Base-by-base conservation (phyloP, 768 basidiomycete species). In the Agrocybe pediades region DNA sequence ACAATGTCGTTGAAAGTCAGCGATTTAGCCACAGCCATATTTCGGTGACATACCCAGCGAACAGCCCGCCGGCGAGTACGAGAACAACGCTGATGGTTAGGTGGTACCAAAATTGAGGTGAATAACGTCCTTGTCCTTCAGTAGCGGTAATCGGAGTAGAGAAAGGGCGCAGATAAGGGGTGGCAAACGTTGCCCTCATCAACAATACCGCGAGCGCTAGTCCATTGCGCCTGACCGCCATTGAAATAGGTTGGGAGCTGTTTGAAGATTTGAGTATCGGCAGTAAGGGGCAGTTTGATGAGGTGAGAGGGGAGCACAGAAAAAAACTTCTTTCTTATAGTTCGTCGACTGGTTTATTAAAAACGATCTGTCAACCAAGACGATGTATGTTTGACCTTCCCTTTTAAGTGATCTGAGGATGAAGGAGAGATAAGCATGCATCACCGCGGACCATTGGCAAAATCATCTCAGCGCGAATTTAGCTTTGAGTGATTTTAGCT, bases 11-110 rank as follows among this genome's bases (percentile, higher is more conserved):
- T 24, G 25, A 36, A 19, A n/a, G 1, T 9, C 9, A 23, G 24
- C 41, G 16, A 6, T 30, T 13, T 9, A 25, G 7, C n/a, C 24
- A 54, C 42, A 20, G 39, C n/a, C n/a, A n/a, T n/a, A 24, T 11
- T 20, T 24, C 21, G 26, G 13, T n/a, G 44, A 71, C 84, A 50
- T 58, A 90, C 95, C 95, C 95, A 9, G 95, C 90, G 68, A 98
- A 97, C 8, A 95, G 86, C 41, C 95, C 95, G 2, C 95, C 95
- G 0, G 83, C 73, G 3, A 98, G 71, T 7, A 98, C 94, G 21
- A 98, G 76, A 4, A 71, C 64, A 2, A 72, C 75, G 47, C 88
- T 89, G 46, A 93, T 70, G 9, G 77, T 60, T 33, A 97, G 71
- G 65, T 93, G 92, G 62, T 74, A 84, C 78, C 81, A 90, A 68